Evolutionary conservation across 23 red algal species (phyloP).

Genomic region (Gracilaria vermiculophylla): DNA sequence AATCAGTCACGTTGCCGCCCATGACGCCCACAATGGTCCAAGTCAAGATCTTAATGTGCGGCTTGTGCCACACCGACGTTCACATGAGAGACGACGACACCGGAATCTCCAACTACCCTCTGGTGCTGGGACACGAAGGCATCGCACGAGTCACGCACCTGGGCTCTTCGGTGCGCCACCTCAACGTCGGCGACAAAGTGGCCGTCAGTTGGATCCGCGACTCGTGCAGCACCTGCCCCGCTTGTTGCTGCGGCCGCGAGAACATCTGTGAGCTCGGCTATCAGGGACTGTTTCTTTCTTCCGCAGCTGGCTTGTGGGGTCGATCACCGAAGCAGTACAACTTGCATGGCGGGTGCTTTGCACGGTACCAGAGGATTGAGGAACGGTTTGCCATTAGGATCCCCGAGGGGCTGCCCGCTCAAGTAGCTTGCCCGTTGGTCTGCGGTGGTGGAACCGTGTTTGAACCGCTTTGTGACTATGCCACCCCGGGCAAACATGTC

Average conservation of each 20-base stretch:
- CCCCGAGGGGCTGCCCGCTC: slow-evolving; percentile 27
- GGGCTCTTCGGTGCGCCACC: slow-evolving; percentile 18
- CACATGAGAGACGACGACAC: slow-evolving; percentile 59
- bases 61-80: slow-evolving; percentile 57
- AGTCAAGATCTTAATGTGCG: slow-evolving; percentile 41
- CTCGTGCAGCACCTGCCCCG: slow-evolving; percentile 30
- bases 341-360: slow-evolving; percentile 42
- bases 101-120: slow-evolving; percentile 29
- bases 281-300: slow-evolving; percentile 42
- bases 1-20: slow-evolving; percentile 27
- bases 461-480: slow-evolving; percentile 53
- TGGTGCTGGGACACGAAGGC: slow-evolving; percentile 50
- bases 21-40: slow-evolving; percentile 48
- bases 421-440: slow-evolving; percentile 48
- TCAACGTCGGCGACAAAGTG: slow-evolving; percentile 25
- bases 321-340: slow-evolving; percentile 10
- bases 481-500: background rate
- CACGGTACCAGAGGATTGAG: slow-evolving; percentile 47
- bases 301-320: slow-evolving; percentile 12
- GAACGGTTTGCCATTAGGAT: slow-evolving; percentile 56
- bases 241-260: slow-evolving; percentile 24
- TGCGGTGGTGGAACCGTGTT: slow-evolving; percentile 65
- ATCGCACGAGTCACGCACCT: slow-evolving; percentile 42
- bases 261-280: slow-evolving; percentile 54
- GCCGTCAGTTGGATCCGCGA: slow-evolving; percentile 67